phyloP scores from a whole-genome alignment of 345 rosid genomes.

The Arabidopsis suecica region DNA sequence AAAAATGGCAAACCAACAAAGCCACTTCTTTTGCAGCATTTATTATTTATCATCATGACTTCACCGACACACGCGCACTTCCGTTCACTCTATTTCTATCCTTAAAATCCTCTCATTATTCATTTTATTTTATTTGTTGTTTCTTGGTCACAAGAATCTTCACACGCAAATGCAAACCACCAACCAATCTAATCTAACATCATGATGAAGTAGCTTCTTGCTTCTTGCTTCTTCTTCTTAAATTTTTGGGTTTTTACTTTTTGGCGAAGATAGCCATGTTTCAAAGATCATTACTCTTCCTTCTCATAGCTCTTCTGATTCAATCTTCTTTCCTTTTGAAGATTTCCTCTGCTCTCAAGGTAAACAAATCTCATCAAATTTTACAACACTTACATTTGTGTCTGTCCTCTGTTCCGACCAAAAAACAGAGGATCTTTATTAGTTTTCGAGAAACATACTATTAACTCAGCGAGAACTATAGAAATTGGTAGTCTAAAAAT shows the following conservation, averaged over 20 bases:
- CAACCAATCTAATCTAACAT: too few relatives aligned
- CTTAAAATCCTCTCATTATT: slow-evolving; percentile 28
- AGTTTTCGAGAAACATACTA: not conserved
- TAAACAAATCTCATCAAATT: slow-evolving; percentile 24
- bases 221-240: slow-evolving; percentile 15
- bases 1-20: slow-evolving; percentile 31
- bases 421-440: not conserved
- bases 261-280: slow-evolving; percentile 25
- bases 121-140: not conserved
- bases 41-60: slow-evolving; percentile 13
- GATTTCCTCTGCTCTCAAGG: slow-evolving; percentile 67
- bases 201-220: slow-evolving; percentile 21
- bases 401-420: slow-evolving; percentile 7
- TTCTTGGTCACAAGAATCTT: slow-evolving; percentile 17
- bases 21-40: slow-evolving; percentile 42
- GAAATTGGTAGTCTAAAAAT: not conserved
- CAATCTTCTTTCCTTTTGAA: slow-evolving; percentile 46
- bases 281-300: slow-evolving; percentile 45
- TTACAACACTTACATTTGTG: not conserved
- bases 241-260: not conserved
- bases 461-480: not conserved
- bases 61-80: slow-evolving; percentile 42
- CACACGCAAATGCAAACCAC: slow-evolving; percentile 37
- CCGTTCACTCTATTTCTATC: slow-evolving; percentile 42
- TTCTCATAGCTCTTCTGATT: slow-evolving; percentile 42